Conservation (phyloP, 345 rosid genomes). For the Populus ilicifolia region DNA sequence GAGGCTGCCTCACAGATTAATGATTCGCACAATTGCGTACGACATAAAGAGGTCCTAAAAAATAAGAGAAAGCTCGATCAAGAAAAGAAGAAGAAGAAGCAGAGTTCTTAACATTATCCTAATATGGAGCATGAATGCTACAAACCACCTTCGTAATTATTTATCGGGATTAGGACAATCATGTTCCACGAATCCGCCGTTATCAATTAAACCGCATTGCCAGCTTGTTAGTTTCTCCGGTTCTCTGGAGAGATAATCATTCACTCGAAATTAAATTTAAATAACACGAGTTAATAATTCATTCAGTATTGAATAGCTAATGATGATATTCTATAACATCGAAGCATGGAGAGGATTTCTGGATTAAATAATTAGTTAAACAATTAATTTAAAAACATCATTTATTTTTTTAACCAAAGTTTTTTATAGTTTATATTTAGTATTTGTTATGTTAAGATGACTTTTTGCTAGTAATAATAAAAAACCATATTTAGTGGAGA, state of each 20-base stretch:
- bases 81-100: background rate
- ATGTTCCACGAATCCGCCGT: background rate
- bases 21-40: background rate
- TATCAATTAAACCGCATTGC: background rate
- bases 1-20: background rate
- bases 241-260: slow-evolving; percentile 6
- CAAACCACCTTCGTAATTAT: background rate
- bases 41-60: background rate
- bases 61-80: no score
- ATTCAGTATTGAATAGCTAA: no score
- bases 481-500: no score
- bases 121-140: background rate
- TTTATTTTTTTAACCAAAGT: no score
- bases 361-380: no score
- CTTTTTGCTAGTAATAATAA: accelerated
- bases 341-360: no score
- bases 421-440: no score
- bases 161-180: background rate
- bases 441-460: no score
- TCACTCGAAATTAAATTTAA: background rate
- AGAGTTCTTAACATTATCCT: background rate
- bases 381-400: no score
- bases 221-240: slow-evolving; percentile 7
- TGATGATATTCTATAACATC: no score
- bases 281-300: background rate